Conservation (phyloP, 108 stramenopile genomes). For the Licmophora abbreviata region DNA sequence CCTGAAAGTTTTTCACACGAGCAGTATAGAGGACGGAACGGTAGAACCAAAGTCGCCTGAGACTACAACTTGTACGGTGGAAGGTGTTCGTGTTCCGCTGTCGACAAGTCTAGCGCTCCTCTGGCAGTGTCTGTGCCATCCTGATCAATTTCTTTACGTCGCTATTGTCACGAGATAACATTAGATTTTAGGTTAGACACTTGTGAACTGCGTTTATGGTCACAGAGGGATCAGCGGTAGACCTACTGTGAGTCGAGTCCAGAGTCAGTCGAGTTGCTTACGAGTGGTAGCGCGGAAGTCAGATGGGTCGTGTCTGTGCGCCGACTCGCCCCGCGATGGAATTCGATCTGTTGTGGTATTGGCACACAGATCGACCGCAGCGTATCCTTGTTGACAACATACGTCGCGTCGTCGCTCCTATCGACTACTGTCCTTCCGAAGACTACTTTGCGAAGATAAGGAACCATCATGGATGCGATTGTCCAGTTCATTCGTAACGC, state of each 20-base stretch:
- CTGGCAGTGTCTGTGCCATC: slow-evolving; percentile 60
- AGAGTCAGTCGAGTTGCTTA: too few species aligned
- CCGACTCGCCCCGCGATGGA: too few species aligned
- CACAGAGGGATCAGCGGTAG: too few species aligned
- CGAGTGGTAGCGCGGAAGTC: too few species aligned
- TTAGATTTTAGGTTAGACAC: background rate
- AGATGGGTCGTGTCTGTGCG: too few species aligned
- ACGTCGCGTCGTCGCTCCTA: too few species aligned
- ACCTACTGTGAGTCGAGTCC: too few species aligned
- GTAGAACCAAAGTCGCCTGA: slow-evolving; percentile 6
- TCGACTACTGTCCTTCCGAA: too few species aligned
- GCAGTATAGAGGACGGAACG: slow-evolving; percentile 2
- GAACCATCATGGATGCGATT: slow-evolving; percentile 58
- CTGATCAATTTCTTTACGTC: slow-evolving; percentile 76
- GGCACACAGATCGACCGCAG: too few species aligned
- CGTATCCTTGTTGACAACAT: too few species aligned
- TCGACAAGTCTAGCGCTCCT: slow-evolving; percentile 37
- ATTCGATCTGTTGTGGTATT: too few species aligned
- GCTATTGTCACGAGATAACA: slow-evolving; percentile 7
- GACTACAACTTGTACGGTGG: slow-evolving; percentile 32
- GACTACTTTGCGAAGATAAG: background rate
- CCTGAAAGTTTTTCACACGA: slow-evolving; percentile 32
- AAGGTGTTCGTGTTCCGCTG: slow-evolving; percentile 53
- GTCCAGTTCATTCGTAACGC: slow-evolving; percentile 79
- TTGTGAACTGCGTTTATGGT: too few species aligned